Evolutionary conservation across 2,329 filamentous ascomycete genomes (phyloP).

Genomic region (Trichoderma citrinoviride): DNA sequence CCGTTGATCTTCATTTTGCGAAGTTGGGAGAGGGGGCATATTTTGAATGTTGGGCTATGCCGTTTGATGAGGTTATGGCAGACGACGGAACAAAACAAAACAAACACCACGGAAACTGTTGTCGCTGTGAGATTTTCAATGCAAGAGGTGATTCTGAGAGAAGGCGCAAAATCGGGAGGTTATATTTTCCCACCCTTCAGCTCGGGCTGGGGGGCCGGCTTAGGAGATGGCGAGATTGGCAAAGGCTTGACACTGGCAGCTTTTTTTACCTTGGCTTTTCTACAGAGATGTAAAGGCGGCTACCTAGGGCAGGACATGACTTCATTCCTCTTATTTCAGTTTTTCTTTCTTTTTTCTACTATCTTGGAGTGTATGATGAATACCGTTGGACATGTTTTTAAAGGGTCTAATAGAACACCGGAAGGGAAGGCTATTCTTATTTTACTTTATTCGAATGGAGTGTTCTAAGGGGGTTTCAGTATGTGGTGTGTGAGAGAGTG

Average conservation of each 20-base stretch:
- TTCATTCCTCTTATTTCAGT: not conserved
- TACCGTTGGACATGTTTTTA: slow-evolving; percentile 13
- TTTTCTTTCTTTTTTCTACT: not conserved
- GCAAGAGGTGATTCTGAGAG: too few species aligned
- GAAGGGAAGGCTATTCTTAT: not conserved
- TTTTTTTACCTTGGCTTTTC: too few species aligned
- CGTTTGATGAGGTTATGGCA: too few species aligned
- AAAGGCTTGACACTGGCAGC: too few species aligned
- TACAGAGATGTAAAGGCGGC: not conserved
- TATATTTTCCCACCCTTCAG: too few species aligned
- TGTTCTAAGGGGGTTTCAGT: not conserved
- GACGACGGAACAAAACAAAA: too few species aligned
- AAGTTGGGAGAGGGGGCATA: too few species aligned
- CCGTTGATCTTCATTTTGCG: too few species aligned
- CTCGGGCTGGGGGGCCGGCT: not conserved
- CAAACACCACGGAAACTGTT: too few species aligned
- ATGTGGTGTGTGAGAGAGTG: not conserved
- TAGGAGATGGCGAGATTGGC: not conserved
- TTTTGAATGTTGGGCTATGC: too few species aligned
- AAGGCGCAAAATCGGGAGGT: too few species aligned
- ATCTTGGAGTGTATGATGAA: slow-evolving; percentile 17
- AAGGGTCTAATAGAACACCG: slow-evolving; percentile 17
- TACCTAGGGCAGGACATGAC: not conserved
- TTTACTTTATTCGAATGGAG: not conserved
- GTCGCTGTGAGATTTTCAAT: too few species aligned